These are phyloP conservation scores for Kwoniella sp. DNA, from an alignment of 768 basidiomycete species.

Conservation along the genomic window DNA sequence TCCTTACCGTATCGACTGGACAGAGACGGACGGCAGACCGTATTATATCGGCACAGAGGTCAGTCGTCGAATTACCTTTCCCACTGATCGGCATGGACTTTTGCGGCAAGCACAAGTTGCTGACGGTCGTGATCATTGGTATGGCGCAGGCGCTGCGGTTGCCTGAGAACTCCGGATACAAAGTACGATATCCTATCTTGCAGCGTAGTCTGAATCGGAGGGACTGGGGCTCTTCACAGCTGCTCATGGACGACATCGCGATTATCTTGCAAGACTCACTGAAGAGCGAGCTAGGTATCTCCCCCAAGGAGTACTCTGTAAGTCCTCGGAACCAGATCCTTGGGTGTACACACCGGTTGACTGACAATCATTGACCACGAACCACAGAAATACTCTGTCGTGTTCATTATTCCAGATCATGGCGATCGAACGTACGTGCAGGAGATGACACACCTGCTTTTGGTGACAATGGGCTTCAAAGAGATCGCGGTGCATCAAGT, in stretches of 20 bases:
- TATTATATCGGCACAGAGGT: slow-evolving; percentile 42
- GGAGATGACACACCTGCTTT: slow-evolving; percentile 71
- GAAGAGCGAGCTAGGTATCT: slow-evolving; percentile 34
- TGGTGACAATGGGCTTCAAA: slow-evolving; percentile 84
- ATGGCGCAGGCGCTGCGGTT: slow-evolving; percentile 40
- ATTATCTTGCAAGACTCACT: slow-evolving; percentile 68
- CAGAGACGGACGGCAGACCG: slow-evolving; percentile 65
- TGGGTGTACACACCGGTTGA: background rate
- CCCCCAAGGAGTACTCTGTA: slow-evolving; percentile 40
- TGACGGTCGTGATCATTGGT: slow-evolving; percentile 8
- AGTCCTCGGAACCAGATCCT: background rate
- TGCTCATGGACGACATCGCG: slow-evolving; percentile 76
- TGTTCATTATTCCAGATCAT: slow-evolving; percentile 89
- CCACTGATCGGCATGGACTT: background rate
- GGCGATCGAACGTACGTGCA: slow-evolving; percentile 82
- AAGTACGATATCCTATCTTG: slow-evolving; percentile 78
- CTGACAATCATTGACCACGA: background rate
- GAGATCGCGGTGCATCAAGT: slow-evolving; percentile 92
- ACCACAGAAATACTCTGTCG: slow-evolving; percentile 75
- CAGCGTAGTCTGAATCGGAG: slow-evolving; percentile 78
- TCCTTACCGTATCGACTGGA: slow-evolving; percentile 82
- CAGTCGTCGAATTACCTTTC: slow-evolving; percentile 4
- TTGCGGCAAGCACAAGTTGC: too few relatives aligned
- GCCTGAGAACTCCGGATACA: slow-evolving; percentile 69
- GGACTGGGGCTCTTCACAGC: slow-evolving; percentile 67